Evolutionary conservation across 148 eudicot species (phyloP).

Genomic region (Vaccinium myrtillus): DNA sequence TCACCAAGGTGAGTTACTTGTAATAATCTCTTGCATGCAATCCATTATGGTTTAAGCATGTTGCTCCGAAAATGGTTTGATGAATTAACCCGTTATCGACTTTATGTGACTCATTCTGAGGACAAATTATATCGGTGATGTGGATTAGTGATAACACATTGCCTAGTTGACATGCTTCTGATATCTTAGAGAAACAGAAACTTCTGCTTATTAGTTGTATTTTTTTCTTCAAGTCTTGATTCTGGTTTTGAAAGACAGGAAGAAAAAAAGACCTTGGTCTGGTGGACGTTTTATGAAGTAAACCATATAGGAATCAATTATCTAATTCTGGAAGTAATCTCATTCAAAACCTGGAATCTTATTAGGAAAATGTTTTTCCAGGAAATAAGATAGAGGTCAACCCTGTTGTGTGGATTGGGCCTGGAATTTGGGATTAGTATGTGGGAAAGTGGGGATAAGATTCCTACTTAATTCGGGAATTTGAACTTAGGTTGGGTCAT

Average conservation of each 20-base stretch:
- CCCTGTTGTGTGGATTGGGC: too few species aligned
- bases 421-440: too few species aligned
- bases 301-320: neutral
- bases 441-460: too few species aligned
- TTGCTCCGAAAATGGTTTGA: neutral
- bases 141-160: neutral
- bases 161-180: neutral
- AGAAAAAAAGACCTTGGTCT: neutral
- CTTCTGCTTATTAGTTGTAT: neutral
- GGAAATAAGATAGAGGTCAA: too few species aligned
- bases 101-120: neutral
- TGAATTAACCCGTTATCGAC: neutral
- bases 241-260: too few species aligned
- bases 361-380: too few species aligned
- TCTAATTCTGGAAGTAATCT: too few species aligned
- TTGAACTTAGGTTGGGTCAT: neutral
- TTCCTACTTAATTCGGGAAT: too few species aligned
- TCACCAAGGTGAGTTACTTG: conserved; percentile 53
- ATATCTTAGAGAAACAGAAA: neutral
- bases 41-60: neutral
- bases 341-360: too few species aligned
- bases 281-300: neutral
- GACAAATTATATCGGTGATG: neutral
- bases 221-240: neutral
- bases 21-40: neutral